A percentile compares a stretch with the other conserved stretches of the same genome.
phyloP scores from a whole-genome alignment of 257 asterid genomes.

The Striga asiatica region DNA sequence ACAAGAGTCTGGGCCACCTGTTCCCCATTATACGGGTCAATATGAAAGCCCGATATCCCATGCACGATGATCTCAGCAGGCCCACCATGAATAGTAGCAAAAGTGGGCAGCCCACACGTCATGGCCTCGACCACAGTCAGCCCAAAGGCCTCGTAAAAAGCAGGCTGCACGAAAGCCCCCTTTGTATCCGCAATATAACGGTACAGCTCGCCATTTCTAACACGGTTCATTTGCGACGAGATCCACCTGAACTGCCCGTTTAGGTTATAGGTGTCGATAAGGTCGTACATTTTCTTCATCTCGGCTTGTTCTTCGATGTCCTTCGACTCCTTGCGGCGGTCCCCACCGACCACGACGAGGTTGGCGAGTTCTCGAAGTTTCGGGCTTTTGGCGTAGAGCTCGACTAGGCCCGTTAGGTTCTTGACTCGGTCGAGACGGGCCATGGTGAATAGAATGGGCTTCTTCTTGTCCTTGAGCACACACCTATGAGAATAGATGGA shows the following conservation, averaged over 20 bases:
- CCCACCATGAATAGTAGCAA: conserved; percentile 82
- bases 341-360: conserved; percentile 92
- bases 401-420: conserved; percentile 85
- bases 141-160: conserved; percentile 94
- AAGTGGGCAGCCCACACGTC: conserved; percentile 94
- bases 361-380: conserved; percentile 64
- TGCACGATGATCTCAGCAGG: conserved; percentile 90
- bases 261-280: conserved; percentile 56
- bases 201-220: conserved; percentile 89
- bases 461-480: conserved; percentile 69
- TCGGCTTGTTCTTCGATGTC: conserved; percentile 93
- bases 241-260: conserved; percentile 95
- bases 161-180: conserved; percentile 92
- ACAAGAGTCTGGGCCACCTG: conserved; percentile 60
- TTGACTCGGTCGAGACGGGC: conserved; percentile 88
- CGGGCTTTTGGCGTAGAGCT: conserved; percentile 75
- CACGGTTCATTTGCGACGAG: conserved; percentile 96
- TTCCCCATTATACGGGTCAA: conserved; percentile 82
- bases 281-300: conserved; percentile 84
- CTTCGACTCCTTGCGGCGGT: conserved; percentile 79
- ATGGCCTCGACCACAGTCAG: conserved; percentile 95
- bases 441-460: conserved; percentile 92
- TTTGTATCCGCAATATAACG: conserved; percentile 74
- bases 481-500: conserved; percentile 30
- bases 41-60: conserved; percentile 90